Percentiles rank a stretch among this genome's conserved stretches.
These are phyloP conservation scores for Pelagophyceae sp. DNA, from an alignment of 352 stramenopile species.

Conservation along the genomic window DNA sequence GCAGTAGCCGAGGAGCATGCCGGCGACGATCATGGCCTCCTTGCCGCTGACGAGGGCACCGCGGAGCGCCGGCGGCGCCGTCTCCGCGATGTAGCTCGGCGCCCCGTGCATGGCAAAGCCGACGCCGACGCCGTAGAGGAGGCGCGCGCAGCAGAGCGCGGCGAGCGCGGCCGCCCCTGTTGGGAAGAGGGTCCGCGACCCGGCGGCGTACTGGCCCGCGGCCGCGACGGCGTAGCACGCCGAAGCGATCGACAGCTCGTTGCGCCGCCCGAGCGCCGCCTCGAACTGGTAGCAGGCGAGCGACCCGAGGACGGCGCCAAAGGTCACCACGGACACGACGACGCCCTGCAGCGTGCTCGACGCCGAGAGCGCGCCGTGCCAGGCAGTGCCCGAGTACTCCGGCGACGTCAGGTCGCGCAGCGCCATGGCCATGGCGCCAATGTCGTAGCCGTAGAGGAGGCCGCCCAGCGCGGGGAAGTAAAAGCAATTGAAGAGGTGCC, in stretches of 20 bases:
- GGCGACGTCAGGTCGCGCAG: neutral
- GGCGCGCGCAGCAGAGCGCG: slow-evolving; percentile 28
- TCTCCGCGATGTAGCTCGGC: slow-evolving; percentile 59
- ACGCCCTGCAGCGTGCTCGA: slow-evolving; percentile 24
- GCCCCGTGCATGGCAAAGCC: slow-evolving; percentile 53
- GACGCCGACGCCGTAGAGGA: slow-evolving; percentile 39
- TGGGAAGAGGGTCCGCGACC: neutral
- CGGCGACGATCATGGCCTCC: slow-evolving; percentile 57
- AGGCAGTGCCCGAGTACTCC: neutral
- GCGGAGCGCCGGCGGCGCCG: slow-evolving; percentile 41
- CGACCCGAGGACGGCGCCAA: slow-evolving; percentile 37
- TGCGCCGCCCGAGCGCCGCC: slow-evolving; percentile 38
- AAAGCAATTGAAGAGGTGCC: neutral
- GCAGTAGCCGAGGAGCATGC: slow-evolving; percentile 52
- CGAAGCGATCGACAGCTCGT: slow-evolving; percentile 45
- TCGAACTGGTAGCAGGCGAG: slow-evolving; percentile 32
- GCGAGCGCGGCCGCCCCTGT: slow-evolving; percentile 26
- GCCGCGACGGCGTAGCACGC: slow-evolving; percentile 46
- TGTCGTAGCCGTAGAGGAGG: slow-evolving; percentile 15
- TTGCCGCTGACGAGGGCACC: slow-evolving; percentile 52
- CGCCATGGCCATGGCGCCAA: slow-evolving; percentile 1
- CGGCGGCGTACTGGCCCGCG: slow-evolving; percentile 34
- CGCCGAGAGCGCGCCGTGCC: neutral
- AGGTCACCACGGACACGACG: slow-evolving; percentile 24
- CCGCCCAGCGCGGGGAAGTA: slow-evolving; percentile 3